phyloP scores from a whole-genome alignment of 306 rosid genomes.

The Glycine soja region DNA sequence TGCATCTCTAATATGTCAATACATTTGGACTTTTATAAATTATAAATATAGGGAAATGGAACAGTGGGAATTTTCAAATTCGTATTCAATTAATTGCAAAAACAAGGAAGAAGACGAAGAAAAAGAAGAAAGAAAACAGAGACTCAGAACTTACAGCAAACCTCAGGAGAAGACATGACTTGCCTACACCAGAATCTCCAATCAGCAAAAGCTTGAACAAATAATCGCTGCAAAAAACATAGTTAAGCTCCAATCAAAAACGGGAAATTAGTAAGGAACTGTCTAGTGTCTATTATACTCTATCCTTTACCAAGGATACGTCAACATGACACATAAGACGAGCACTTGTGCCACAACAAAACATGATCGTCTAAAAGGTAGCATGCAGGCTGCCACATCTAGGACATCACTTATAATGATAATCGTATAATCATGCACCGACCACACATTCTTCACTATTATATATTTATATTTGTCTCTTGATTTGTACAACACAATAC shows the following conservation, averaged over 20 bases:
- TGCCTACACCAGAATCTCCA: slow-evolving; percentile 99
- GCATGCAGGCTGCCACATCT: slow-evolving; percentile 9
- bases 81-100: slow-evolving; percentile 2
- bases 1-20: slow-evolving; percentile 13
- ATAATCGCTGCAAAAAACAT: slow-evolving; percentile 73
- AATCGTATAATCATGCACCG: slow-evolving; percentile 10
- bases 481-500: not conserved
- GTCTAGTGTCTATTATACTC: not conserved
- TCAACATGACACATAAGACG: slow-evolving; percentile 38
- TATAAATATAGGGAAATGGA: not conserved
- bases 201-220: slow-evolving; percentile 96
- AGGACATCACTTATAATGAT: slow-evolving; percentile 11
- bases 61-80: slow-evolving; percentile 23
- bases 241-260: slow-evolving; percentile 21
- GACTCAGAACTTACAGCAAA: slow-evolving; percentile 84
- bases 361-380: slow-evolving; percentile 26
- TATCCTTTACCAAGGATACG: slow-evolving; percentile 10
- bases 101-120: not conserved
- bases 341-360: slow-evolving; percentile 21
- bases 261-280: slow-evolving; percentile 19
- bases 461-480: not conserved
- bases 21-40: not conserved
- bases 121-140: not conserved
- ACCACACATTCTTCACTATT: slow-evolving; percentile 32
- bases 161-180: slow-evolving; percentile 98